Evolutionary conservation across 2,329 filamentous ascomycete genomes (phyloP).

Genomic region (Fusarium equiseti): DNA sequence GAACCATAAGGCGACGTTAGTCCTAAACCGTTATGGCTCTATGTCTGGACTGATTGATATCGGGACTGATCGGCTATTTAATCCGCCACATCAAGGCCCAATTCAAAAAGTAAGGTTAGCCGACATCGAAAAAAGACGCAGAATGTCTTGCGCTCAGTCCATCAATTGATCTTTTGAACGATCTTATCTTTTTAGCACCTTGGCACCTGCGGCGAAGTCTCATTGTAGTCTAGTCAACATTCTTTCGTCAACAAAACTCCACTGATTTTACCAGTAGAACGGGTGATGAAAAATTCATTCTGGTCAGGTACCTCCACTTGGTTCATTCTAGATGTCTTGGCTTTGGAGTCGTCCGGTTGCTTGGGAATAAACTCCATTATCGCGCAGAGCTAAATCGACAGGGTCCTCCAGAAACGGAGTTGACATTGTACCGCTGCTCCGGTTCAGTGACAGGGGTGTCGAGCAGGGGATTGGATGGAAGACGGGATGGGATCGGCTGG

Average conservation of each 20-base stretch:
- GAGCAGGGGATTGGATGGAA: neutral
- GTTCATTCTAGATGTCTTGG: neutral
- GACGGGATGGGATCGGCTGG: neutral
- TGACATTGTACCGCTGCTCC: slow-evolving; percentile 2
- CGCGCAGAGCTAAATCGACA: neutral
- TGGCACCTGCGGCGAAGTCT: neutral
- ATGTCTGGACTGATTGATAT: neutral
- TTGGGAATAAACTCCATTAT: neutral
- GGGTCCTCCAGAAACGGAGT: neutral
- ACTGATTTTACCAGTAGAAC: neutral
- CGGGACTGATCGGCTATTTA: neutral
- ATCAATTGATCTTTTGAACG: neutral
- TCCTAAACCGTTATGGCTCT: neutral
- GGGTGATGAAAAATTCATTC: neutral
- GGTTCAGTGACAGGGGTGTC: neutral
- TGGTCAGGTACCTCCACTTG: neutral
- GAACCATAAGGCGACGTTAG: neutral
- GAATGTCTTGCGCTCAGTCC: neutral
- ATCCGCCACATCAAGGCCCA: neutral
- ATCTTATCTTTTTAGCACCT: slow-evolving; percentile 6
- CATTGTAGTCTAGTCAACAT: neutral
- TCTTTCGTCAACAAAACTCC: neutral
- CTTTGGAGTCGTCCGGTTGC: neutral
- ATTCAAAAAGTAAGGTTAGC: neutral
- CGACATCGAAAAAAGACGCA: neutral